phyloP scores from a whole-genome alignment of 192 early-diverging fungal genomes.

The Rhizoclosmatium globosum region DNA sequence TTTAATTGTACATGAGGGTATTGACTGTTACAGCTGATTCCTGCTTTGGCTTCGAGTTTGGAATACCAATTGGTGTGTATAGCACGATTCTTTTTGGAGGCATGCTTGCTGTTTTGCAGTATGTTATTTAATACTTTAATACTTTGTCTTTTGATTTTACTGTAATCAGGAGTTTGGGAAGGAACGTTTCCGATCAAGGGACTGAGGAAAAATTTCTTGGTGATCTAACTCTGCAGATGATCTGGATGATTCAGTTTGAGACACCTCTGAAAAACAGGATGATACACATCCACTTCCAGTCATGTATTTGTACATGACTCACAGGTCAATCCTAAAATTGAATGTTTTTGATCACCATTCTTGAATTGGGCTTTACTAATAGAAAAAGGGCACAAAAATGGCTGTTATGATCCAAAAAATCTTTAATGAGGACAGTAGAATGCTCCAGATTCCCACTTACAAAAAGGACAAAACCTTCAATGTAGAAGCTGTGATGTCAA shows the following conservation, averaged over 20 bases:
- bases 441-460: no score
- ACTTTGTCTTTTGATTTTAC: not conserved
- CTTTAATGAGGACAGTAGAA: no score
- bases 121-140: not conserved
- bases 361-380: no score
- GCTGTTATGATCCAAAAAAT: no score
- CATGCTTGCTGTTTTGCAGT: not conserved
- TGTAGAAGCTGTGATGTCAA: no score
- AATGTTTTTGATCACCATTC: no score
- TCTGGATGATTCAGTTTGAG: no score
- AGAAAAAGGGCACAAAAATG: no score
- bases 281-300: no score
- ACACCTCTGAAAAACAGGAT: not conserved
- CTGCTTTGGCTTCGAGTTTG: not conserved
- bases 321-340: no score
- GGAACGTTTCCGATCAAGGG: not conserved
- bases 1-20: not conserved
- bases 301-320: no score
- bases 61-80: not conserved
- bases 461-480: no score
- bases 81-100: not conserved
- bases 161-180: not conserved
- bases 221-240: not conserved
- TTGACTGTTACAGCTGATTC: constrained; percentile 1
- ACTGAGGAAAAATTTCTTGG: not conserved